These are phyloP conservation scores for Hyphopichia burtonii DNA, from an alignment of 1,139 yeast species.

Conservation along the genomic window DNA sequence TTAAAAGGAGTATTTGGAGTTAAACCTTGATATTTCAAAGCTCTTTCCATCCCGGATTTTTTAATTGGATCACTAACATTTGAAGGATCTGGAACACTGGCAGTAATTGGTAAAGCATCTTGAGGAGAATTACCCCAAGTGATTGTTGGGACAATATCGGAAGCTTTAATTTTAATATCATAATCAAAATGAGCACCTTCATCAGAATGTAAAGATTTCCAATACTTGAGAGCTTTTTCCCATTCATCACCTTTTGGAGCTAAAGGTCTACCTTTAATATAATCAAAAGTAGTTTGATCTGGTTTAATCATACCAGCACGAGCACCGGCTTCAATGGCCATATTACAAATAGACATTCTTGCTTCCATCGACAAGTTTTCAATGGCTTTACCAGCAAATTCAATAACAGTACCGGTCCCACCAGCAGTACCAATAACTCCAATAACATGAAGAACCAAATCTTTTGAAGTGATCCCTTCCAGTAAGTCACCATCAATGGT, in stretches of 20 bases:
- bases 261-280: slow-evolving; percentile 88
- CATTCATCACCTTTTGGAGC: slow-evolving; percentile 93
- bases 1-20: slow-evolving; percentile 76
- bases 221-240: slow-evolving; percentile 89
- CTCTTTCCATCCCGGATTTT: slow-evolving; percentile 84
- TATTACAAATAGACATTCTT: slow-evolving; percentile 99
- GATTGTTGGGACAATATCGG: slow-evolving; percentile 89
- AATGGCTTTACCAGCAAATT: slow-evolving; percentile 94
- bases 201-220: slow-evolving; percentile 86
- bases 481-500: slow-evolving; percentile 76
- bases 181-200: slow-evolving; percentile 86
- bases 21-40: slow-evolving; percentile 89
- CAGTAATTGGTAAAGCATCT: slow-evolving; percentile 94
- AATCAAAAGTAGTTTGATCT: slow-evolving; percentile 82
- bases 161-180: slow-evolving; percentile 77
- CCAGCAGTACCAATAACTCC: slow-evolving; percentile 99
- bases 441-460: slow-evolving; percentile 87
- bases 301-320: slow-evolving; percentile 99
- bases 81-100: slow-evolving; percentile 85
- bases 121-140: slow-evolving; percentile 99
- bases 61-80: slow-evolving; percentile 69
- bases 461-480: slow-evolving; percentile 93
- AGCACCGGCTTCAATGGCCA: slow-evolving; percentile 99
- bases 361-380: slow-evolving; percentile 92
- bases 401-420: slow-evolving; percentile 96